A percentile compares a stretch with the other conserved stretches of the same genome.
These are phyloP conservation scores for Termitomyces titanicus DNA, from an alignment of 768 basidiomycete species.

Conservation along the genomic window DNA sequence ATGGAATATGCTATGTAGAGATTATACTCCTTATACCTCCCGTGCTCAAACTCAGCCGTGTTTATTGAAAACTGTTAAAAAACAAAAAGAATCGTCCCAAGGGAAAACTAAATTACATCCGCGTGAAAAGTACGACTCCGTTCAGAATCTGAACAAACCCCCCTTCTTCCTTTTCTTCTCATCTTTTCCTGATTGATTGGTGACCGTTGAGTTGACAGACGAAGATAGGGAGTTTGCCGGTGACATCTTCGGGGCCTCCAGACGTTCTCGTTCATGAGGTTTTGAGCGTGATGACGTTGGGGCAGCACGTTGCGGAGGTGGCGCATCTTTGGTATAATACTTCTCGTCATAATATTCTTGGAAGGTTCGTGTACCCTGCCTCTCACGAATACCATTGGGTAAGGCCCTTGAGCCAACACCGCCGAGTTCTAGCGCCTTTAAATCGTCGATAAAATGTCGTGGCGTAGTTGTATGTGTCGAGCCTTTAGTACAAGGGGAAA, in stretches of 20 bases:
- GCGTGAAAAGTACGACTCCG: constrained; percentile 2
- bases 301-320: constrained; percentile 43
- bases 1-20: constrained; percentile 48
- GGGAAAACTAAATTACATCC: constrained; percentile 19
- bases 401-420: constrained; percentile 75
- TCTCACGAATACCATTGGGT: constrained; percentile 65
- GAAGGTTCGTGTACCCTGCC: constrained; percentile 44
- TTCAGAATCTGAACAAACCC: constrained; percentile 64
- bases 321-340: constrained; percentile 66
- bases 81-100: constrained; percentile 10
- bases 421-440: constrained; percentile 83
- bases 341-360: constrained; percentile 81
- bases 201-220: constrained; percentile 34
- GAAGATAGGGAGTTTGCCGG: constrained; percentile 51
- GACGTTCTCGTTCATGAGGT: constrained; percentile 23
- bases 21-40: too few relatives aligned
- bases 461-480: constrained; percentile 89
- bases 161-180: constrained; percentile 80
- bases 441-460: constrained; percentile 78
- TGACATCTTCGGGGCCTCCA: constrained; percentile 38
- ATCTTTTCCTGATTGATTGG: constrained; percentile 33
- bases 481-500: constrained; percentile 40
- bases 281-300: constrained; percentile 32
- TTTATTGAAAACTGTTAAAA: too few relatives aligned
- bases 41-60: neutral